These are phyloP conservation scores for Scleroderma bovista DNA, from an alignment of 768 basidiomycete genomes.

Conservation along the genomic window DNA sequence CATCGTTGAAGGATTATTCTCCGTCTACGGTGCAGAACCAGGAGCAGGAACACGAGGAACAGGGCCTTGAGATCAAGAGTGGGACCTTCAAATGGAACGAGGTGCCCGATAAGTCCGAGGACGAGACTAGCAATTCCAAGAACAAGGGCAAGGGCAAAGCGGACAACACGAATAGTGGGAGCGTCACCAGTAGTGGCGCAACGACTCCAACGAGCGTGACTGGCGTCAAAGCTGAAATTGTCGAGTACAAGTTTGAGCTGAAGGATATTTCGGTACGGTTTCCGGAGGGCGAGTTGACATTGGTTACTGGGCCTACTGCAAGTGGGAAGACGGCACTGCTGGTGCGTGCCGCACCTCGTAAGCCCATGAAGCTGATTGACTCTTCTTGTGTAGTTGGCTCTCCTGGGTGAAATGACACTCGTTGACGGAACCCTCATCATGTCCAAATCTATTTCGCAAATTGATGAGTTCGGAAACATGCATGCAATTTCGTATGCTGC, in stretches of 20 bases:
- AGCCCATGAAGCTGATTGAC: too few species aligned
- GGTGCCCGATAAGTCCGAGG: slow-evolving; percentile 30
- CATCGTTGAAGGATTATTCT: slow-evolving; percentile 48
- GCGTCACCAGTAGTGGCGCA: neutral
- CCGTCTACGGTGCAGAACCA: too few species aligned
- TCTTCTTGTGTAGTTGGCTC: slow-evolving; percentile 21
- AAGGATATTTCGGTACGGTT: slow-evolving; percentile 41
- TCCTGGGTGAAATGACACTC: slow-evolving; percentile 37
- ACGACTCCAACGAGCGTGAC: slow-evolving; percentile 10
- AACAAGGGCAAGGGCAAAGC: slow-evolving; percentile 18
- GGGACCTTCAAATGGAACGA: slow-evolving; percentile 57
- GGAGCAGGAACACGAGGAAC: slow-evolving; percentile 11
- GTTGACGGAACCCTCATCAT: slow-evolving; percentile 33
- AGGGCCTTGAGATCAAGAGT: slow-evolving; percentile 42
- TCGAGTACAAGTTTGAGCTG: slow-evolving; percentile 37
- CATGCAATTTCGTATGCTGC: slow-evolving; percentile 67
- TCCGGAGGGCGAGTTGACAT: slow-evolving; percentile 41
- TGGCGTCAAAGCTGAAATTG: slow-evolving; percentile 2
- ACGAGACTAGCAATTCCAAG: too few species aligned
- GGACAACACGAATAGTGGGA: neutral
- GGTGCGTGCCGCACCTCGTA: slow-evolving; percentile 12
- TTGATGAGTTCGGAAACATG: slow-evolving; percentile 58
- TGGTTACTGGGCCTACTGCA: slow-evolving; percentile 45
- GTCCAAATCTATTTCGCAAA: slow-evolving; percentile 43
- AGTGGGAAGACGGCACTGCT: slow-evolving; percentile 47